Conservation (phyloP, 345 rosid species). For the Hevea brasiliensis region DNA sequence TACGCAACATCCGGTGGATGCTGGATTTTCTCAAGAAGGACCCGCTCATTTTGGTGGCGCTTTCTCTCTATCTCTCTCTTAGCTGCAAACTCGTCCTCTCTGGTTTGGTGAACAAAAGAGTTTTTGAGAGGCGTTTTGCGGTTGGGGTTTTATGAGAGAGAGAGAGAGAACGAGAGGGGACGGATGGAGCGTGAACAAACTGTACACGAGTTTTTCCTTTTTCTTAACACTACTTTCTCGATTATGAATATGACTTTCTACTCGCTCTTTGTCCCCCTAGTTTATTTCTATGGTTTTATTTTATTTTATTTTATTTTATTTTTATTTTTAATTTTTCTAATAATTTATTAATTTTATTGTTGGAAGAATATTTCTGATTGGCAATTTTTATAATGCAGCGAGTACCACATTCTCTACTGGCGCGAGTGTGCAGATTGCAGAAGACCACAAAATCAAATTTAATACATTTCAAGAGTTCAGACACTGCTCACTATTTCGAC, state of each 20-base stretch:
- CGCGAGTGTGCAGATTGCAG: not conserved
- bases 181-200: not conserved
- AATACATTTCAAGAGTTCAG: not conserved
- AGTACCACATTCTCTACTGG: not conserved
- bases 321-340: no score
- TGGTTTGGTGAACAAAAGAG: not conserved
- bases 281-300: not conserved
- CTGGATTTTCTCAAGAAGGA: slow-evolving; percentile 35
- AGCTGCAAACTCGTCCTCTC: not conserved
- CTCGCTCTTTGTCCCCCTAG: slow-evolving; percentile 17
- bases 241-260: not conserved
- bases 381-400: no score
- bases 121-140: not conserved
- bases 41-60: slow-evolving; percentile 48
- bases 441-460: not conserved
- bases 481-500: not conserved
- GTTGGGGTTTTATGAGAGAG: not conserved
- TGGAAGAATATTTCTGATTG: no score
- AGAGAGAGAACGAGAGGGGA: not conserved
- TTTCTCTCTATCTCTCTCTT: not conserved
- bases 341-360: no score
- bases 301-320: no score
- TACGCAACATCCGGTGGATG: slow-evolving; percentile 32
- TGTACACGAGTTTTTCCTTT: not conserved
- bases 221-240: not conserved